Evolutionary conservation across 805 yeast genomes (phyloP), one percentile per base, ranked within the genome.

Genomic region (Blastobotrys parvus): DNA sequence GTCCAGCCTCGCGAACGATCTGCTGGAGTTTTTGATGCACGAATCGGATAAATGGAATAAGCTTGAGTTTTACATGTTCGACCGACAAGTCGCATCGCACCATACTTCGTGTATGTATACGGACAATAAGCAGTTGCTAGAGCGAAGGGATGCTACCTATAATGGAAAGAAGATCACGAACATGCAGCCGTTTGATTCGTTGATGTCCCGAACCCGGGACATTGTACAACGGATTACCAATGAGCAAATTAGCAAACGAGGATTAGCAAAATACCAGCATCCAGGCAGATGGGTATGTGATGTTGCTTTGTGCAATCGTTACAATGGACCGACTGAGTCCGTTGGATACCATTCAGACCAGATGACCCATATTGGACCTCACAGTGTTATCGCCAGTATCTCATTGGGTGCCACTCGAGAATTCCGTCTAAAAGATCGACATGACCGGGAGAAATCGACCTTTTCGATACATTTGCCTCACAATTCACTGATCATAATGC

Each of bases 341-440:
- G 68, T 83, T 25, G 87, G 81, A 39, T 82, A 80, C 76, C 94
- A 84, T 57, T 78, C 88, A 2, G 94, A 84, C 58, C 72, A 83
- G 44, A 58, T 84, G 48, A 78, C 86, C 0, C 69, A 77, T 39
- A 69, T 82, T 18, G 94, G 94, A 0, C 89, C 92, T 0, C 74
- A 78, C 45, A 77, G 83, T 3, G 68, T 69, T 31, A 76, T 85
- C 38, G 86, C 80, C 0, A 78, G 89, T 1, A 42, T 82, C 2
- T 76, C 85, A 2, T 55, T 84, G 6, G 94, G 94, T 0, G 74
- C 80, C 2, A 74, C 82, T 0, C 64, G 94, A 32, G 80, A 77
- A 47, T 85, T 84, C 54, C 59, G 87, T 32, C 57, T 82, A 3
- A 62, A 80, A 43, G 11, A 46, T 3, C 47, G 57, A 23, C 40